Percentiles rank a stretch among this genome's conserved stretches.
phyloP scores from a whole-genome alignment of 495 filamentous ascomycete species.

The Bathelium albidoporum region DNA sequence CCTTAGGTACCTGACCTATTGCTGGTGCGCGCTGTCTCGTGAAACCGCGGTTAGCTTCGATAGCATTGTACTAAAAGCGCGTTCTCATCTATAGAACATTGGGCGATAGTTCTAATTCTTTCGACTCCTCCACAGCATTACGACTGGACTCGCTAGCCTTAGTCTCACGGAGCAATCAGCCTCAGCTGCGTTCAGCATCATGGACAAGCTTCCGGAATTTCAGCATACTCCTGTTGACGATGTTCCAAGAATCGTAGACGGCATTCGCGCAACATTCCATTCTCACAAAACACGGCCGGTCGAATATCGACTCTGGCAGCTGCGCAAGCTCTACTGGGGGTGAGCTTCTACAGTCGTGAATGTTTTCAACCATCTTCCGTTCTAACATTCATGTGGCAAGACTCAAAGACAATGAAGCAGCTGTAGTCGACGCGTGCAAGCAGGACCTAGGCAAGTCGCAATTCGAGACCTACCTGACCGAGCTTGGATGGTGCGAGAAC shows the following conservation, averaged over 20 bases:
- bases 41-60: conserved; percentile 4
- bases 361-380: neutral
- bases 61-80: neutral
- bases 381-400: conserved; percentile 26
- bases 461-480: conserved; percentile 60
- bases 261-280: conserved; percentile 53
- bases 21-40: neutral
- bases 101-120: no score
- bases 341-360: conserved; percentile 28
- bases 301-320: conserved; percentile 70
- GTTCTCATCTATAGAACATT: neutral
- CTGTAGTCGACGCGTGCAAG: conserved; percentile 58
- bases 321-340: conserved; percentile 91
- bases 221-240: conserved; percentile 55
- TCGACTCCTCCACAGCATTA: neutral
- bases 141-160: neutral
- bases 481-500: conserved; percentile 62
- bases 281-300: conserved; percentile 72
- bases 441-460: conserved; percentile 63
- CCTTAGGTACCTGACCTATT: no score
- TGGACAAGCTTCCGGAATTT: conserved; percentile 38
- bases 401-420: conserved; percentile 61
- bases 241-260: conserved; percentile 51
- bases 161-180: neutral
- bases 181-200: neutral